Conservation (phyloP, 192 early-diverging fungal species). For the Mortierella alpina region DNA sequence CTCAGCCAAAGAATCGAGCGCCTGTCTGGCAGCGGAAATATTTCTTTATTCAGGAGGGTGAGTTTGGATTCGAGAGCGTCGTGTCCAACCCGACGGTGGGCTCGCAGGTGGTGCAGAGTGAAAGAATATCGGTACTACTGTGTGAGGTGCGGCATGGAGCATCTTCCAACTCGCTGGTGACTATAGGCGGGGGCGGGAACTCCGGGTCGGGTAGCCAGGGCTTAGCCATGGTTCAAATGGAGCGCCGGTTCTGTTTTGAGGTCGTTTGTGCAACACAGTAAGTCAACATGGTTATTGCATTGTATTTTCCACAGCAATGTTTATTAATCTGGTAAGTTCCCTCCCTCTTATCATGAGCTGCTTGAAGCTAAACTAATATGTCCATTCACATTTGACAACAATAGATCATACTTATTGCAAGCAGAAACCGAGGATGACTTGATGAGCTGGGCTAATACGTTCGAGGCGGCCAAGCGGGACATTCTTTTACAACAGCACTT, state of each 20-base stretch:
- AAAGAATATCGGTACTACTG: slow-evolving; percentile 64
- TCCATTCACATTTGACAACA: neutral
- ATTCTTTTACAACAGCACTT: slow-evolving; percentile 28
- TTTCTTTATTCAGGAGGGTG: slow-evolving; percentile 71
- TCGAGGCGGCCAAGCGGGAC: slow-evolving; percentile 69
- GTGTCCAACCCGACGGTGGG: slow-evolving; percentile 61
- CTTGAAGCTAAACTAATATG: neutral
- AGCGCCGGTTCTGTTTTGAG: slow-evolving; percentile 80
- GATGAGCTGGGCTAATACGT: slow-evolving; percentile 70
- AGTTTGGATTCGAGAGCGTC: slow-evolving; percentile 60
- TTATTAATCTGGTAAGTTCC: neutral
- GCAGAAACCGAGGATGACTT: slow-evolving; percentile 80
- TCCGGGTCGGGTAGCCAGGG: slow-evolving; percentile 46
- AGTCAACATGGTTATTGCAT: too few relatives aligned
- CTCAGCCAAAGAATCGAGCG: slow-evolving; percentile 58
- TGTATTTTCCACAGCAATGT: too few relatives aligned
- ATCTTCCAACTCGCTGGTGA: slow-evolving; percentile 49
- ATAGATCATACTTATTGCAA: slow-evolving; percentile 61
- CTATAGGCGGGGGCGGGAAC: slow-evolving; percentile 34
- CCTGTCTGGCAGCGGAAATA: slow-evolving; percentile 68
- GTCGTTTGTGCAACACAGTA: slow-evolving; percentile 73
- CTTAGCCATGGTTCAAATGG: slow-evolving; percentile 55
- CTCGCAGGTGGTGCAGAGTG: slow-evolving; percentile 61
- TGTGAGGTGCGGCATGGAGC: slow-evolving; percentile 64
- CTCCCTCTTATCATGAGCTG: too few relatives aligned